Percentiles rank a stretch among this genome's conserved stretches.
phyloP scores from a whole-genome alignment of 768 basidiomycete species.

The Psilocybe cyanescens region DNA sequence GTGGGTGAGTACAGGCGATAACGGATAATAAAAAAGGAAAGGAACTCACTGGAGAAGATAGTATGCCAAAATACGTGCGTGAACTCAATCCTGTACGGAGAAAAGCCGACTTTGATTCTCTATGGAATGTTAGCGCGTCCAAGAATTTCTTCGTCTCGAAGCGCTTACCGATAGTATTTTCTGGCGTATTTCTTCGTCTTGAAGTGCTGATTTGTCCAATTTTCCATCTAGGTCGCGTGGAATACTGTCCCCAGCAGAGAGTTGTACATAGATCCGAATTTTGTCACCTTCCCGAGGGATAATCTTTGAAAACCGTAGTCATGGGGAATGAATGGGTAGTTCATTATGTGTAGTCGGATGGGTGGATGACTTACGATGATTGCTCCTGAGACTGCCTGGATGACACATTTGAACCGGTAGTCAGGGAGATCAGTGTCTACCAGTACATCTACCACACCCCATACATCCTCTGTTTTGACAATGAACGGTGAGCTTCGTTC shows the following conservation, averaged over 20 bases:
- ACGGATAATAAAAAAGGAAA: too few relatives aligned
- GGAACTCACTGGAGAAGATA: conserved; percentile 11
- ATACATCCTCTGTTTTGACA: conserved; percentile 10
- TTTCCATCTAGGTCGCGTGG: conserved; percentile 10
- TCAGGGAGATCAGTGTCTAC: conserved; percentile 14
- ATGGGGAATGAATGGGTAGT: background rate
- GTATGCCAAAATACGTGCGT: conserved; percentile 12
- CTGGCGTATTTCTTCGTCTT: background rate
- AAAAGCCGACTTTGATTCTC: conserved; percentile 3
- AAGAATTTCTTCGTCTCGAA: background rate
- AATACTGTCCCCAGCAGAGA: conserved; percentile 8
- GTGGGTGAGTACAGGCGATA: background rate
- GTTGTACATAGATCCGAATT: conserved; percentile 13
- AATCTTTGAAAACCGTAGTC: background rate
- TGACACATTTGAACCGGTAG: conserved; percentile 12
- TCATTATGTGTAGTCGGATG: background rate
- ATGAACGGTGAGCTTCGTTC: background rate
- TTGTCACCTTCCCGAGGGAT: conserved; percentile 16
- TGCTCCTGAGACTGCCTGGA: conserved; percentile 11
- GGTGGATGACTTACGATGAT: conserved; percentile 6
- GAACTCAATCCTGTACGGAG: conserved; percentile 6
- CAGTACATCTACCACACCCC: conserved; percentile 16
- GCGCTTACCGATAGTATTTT: conserved; percentile 6
- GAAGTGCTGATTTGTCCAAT: conserved; percentile 4
- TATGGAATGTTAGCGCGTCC: background rate